Conservation (phyloP, 2,329 filamentous ascomycete species). For the Fusarium humuli region DNA sequence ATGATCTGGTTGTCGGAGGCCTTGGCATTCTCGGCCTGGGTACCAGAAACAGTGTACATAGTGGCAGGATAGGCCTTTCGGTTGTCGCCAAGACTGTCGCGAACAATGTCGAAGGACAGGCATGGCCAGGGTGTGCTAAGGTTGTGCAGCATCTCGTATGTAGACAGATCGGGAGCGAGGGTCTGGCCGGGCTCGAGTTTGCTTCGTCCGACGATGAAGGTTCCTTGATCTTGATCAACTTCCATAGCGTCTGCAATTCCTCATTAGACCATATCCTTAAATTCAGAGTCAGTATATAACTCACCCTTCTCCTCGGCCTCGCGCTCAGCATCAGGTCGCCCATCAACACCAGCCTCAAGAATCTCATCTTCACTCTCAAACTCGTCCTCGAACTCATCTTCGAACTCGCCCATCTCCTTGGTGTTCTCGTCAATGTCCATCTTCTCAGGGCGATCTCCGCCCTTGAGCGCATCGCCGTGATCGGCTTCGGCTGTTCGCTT, state of each 20-base stretch:
- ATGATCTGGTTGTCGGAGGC: constrained; percentile 92
- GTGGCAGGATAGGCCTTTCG: constrained; percentile 95
- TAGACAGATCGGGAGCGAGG: constrained; percentile 89
- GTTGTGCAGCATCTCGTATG: constrained; percentile 97
- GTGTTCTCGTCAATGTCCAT: constrained; percentile 73
- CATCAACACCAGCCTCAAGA: constrained; percentile 92
- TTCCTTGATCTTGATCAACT: constrained; percentile 90
- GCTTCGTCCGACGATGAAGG: constrained; percentile 94
- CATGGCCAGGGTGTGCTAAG: constrained; percentile 97
- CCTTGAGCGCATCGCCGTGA: constrained; percentile 65
- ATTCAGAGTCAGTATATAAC: neutral
- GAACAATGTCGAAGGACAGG: constrained; percentile 92
- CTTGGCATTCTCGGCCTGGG: constrained; percentile 82
- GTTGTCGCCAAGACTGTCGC: constrained; percentile 86
- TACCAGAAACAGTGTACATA: constrained; percentile 93
- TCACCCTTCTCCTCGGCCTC: constrained; percentile 83
- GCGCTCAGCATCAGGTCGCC: constrained; percentile 88
- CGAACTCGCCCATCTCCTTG: constrained; percentile 82
- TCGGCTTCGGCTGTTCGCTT: constrained; percentile 68
- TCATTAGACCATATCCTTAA: neutral
- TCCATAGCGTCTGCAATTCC: constrained; percentile 78
- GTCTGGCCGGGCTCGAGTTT: constrained; percentile 92
- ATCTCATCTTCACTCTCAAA: constrained; percentile 92
- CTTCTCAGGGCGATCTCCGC: constrained; percentile 69
- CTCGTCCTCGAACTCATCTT: constrained; percentile 94